Evolutionary conservation across 345 rosid genomes (phyloP), one percentile per base, ranked within the genome.

Genomic region (Eutrema yunnanense): DNA sequence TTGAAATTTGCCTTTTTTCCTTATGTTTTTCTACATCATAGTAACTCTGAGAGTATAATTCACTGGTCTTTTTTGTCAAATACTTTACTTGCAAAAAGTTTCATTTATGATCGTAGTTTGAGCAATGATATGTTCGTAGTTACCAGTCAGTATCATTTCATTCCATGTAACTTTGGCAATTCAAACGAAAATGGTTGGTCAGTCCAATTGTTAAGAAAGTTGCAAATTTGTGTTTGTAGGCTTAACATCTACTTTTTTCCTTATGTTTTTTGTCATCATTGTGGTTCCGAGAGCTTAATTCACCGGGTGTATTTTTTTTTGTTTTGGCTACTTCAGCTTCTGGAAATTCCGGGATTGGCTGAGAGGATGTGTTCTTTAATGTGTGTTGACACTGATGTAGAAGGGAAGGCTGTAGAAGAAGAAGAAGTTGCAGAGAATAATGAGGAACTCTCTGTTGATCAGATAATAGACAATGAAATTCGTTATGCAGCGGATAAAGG

Each of bases 341-440:
- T 70, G 79, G 95, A 88, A 74, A 81, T 94, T 49, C 92, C 96
- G 4, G 95, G 97, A n/a, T 82, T 91, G 77, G 98, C 92, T 65
- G 79, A 86, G 87, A 86, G 97, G 81, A 91, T 94, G 98, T 96
- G 86, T 74, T 73, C 95, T 46, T 73, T 91, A 70, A 94, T 94
- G 96, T 87, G 98, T 81, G 86, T 94, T 30, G 90, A 86, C 69
- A 59, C 63, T 48, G 87, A 83, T 70, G 42, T 75, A 13, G 69
- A 78, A 36, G 63, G 72, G 0, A 78, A 72, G 70, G 73, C 19
- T 11, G 71, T 13, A 60, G 88, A 72, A 71, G 60, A 59, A 4
- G 78, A 69, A 9, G 78, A 56, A 38, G 42, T 41, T 2, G 19
- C 8, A n/a, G 84, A 74, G 32, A 67, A 67, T 32, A 46, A 52